Evolutionary conservation across 106 monocot genomes (phyloP).

Genomic region (Apostasia ramifera): DNA sequence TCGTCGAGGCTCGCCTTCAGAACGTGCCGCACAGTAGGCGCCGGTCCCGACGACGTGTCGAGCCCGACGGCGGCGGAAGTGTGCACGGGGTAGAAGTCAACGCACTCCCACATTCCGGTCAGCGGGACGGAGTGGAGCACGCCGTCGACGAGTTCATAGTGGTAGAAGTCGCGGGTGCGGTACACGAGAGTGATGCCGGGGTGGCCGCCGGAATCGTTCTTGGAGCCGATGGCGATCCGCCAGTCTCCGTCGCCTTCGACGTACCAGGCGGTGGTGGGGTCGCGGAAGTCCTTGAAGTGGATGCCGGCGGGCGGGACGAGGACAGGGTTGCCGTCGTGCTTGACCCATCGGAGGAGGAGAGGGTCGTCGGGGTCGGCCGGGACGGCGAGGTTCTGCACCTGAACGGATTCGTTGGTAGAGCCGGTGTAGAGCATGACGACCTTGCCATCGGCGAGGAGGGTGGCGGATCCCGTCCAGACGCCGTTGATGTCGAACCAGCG

Average conservation of each 20-base stretch:
- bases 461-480: slow-evolving; percentile 69
- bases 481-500: slow-evolving; percentile 60
- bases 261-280: slow-evolving; percentile 61
- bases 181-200: slow-evolving; percentile 56
- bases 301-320: slow-evolving; percentile 26
- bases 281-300: slow-evolving; percentile 37
- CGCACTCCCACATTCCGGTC: slow-evolving; percentile 95
- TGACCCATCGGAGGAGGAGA: slow-evolving; percentile 35
- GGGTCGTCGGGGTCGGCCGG: slow-evolving; percentile 43
- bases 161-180: slow-evolving; percentile 61
- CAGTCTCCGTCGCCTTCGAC: background rate
- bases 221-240: slow-evolving; percentile 21
- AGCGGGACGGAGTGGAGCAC: slow-evolving; percentile 43
- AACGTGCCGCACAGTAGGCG: slow-evolving; percentile 56
- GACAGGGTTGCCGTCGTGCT: slow-evolving; percentile 40
- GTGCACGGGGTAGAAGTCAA: slow-evolving; percentile 79
- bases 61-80: slow-evolving; percentile 26
- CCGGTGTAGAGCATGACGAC: slow-evolving; percentile 59
- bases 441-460: slow-evolving; percentile 30
- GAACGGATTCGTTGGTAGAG: slow-evolving; percentile 20
- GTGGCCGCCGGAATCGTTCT: slow-evolving; percentile 15
- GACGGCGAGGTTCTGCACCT: slow-evolving; percentile 42
- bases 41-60: slow-evolving; percentile 41
- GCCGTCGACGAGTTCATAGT: slow-evolving; percentile 35
- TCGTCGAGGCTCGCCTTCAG: slow-evolving; percentile 79